These are phyloP conservation scores for Eimeria brunetti DNA, from an alignment of 169 alveolate genomes.

Conservation along the genomic window DNA sequence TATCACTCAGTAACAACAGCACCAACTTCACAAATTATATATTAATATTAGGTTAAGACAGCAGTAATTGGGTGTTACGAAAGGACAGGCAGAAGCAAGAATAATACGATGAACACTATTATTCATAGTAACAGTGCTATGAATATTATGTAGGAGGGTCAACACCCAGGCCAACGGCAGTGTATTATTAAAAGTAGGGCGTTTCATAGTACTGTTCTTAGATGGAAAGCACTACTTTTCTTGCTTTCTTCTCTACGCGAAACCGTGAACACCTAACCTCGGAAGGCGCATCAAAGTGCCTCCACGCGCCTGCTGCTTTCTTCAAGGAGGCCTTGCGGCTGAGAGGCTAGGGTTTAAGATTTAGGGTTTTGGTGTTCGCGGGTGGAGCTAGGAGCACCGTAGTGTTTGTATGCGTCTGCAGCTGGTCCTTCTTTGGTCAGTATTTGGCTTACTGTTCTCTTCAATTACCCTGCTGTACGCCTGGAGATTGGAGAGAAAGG, in stretches of 20 bases:
- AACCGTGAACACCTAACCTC: not conserved
- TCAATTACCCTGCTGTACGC: constrained; percentile 36
- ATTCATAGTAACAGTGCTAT: too few relatives aligned
- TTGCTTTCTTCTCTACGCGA: not conserved
- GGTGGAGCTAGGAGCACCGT: not conserved
- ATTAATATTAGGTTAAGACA: too few relatives aligned
- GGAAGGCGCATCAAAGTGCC: not conserved
- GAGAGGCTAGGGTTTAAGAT: not conserved
- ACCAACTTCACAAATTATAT: not conserved
- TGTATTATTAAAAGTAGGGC: too few relatives aligned
- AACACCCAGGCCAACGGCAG: not conserved
- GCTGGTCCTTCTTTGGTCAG: constrained; percentile 77
- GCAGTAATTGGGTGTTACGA: not conserved
- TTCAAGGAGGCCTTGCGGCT: not conserved
- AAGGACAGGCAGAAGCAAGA: not conserved
- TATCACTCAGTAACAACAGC: not conserved
- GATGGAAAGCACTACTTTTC: not conserved
- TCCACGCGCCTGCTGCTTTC: not conserved
- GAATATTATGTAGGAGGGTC: not conserved
- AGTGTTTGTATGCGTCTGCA: not conserved
- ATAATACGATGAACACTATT: too few relatives aligned
- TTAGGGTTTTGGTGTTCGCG: not conserved
- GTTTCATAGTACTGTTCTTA: too few relatives aligned
- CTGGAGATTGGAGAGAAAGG: constrained; percentile 29
- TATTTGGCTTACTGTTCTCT: constrained; percentile 50